Conservation (phyloP, 345 rosid species). For the Dovyalis caffra region DNA sequence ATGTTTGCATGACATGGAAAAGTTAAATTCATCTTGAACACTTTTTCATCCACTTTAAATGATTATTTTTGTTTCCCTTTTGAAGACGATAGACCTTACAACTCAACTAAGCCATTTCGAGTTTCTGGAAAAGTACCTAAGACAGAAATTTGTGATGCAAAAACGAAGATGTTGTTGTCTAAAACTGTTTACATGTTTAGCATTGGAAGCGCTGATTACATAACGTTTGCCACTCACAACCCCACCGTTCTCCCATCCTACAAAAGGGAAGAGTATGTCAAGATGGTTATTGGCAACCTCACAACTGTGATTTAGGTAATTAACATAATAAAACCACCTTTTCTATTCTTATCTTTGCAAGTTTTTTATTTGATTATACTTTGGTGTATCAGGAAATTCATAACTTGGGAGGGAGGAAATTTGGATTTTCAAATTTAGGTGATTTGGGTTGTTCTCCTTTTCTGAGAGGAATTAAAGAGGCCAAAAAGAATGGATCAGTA, state of each 20-base stretch:
- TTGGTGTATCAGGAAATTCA: conserved; percentile 37
- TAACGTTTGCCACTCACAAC: conserved; percentile 9
- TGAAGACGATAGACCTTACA: conserved; percentile 39
- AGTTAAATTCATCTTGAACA: too few relatives aligned
- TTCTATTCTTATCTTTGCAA: too few relatives aligned
- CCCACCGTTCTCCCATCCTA: conserved; percentile 12
- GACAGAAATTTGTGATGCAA: conserved; percentile 31
- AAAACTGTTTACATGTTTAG: conserved; percentile 40
- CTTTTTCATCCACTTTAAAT: too few relatives aligned
- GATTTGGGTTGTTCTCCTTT: conserved; percentile 30
- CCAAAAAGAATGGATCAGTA: conserved; percentile 21
- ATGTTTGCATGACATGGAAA: not conserved
- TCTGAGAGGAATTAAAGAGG: not conserved
- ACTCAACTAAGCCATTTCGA: conserved; percentile 37
- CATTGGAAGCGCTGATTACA: conserved; percentile 40
- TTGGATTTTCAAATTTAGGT: conserved; percentile 34
- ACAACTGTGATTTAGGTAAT: conserved; percentile 26
- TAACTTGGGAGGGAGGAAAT: conserved; percentile 44
- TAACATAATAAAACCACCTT: not conserved
- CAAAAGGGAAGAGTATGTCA: conserved; percentile 16
- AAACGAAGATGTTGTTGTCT: conserved; percentile 29
- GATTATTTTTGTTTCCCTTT: not conserved
- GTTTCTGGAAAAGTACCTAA: conserved; percentile 20
- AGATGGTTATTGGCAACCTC: conserved; percentile 35
- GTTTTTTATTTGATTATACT: too few relatives aligned